phyloP scores from a whole-genome alignment of 2,329 filamentous ascomycete species.

The Sporothrix phasma region DNA sequence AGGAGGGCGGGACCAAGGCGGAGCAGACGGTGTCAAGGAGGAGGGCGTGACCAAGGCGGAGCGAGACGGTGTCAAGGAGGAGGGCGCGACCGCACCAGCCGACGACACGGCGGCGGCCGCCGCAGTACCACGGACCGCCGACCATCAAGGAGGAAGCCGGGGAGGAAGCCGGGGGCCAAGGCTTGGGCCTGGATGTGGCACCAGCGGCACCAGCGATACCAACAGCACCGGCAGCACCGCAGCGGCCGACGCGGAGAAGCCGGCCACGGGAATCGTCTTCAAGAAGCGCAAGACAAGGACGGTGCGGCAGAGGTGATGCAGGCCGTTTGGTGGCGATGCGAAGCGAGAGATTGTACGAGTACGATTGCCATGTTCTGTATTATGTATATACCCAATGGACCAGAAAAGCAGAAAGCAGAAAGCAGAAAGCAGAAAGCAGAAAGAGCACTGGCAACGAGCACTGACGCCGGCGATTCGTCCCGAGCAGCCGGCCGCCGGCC shows the following conservation, averaged over 20 bases:
- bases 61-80: background rate
- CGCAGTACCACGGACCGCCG: background rate
- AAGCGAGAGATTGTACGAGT: background rate
- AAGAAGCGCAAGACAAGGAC: slow-evolving; percentile 69
- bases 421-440: background rate
- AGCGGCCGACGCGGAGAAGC: background rate
- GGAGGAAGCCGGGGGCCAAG: background rate
- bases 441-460: no score
- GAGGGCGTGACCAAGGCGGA: no score
- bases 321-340: background rate
- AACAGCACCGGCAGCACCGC: no score
- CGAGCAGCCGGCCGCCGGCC: no score
- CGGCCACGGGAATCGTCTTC: slow-evolving; percentile 39
- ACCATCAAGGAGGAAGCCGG: background rate
- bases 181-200: background rate
- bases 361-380: background rate
- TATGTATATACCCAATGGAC: background rate
- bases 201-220: background rate
- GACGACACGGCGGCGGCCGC: background rate
- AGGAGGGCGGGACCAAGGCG: no score
- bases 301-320: slow-evolving; percentile 44
- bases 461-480: no score
- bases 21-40: no score
- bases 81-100: background rate
- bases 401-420: background rate